These are phyloP conservation scores for Wickerhamiella nectarea DNA, from an alignment of 805 yeast genomes.

Conservation along the genomic window DNA sequence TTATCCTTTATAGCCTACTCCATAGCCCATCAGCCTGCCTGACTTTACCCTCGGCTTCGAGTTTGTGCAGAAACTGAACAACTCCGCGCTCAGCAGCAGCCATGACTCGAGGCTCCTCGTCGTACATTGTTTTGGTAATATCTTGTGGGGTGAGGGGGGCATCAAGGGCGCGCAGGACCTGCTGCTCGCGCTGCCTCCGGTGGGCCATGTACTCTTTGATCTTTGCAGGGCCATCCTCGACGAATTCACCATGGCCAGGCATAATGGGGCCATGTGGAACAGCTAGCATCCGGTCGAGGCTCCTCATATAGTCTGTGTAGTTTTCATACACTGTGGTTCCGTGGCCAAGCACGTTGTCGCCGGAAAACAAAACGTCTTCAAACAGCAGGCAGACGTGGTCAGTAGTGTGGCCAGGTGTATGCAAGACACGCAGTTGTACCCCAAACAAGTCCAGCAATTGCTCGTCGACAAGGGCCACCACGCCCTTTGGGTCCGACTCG, in stretches of 20 bases:
- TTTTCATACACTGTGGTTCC: slow-evolving; percentile 28
- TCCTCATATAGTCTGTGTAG: slow-evolving; percentile 21
- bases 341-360: slow-evolving; percentile 29
- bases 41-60: slow-evolving; percentile 17
- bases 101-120: slow-evolving; percentile 19
- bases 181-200: slow-evolving; percentile 25
- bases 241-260: slow-evolving; percentile 29
- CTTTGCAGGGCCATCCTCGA: slow-evolving; percentile 23
- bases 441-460: slow-evolving; percentile 21
- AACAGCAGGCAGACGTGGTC: slow-evolving; percentile 28
- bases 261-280: slow-evolving; percentile 18
- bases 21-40: slow-evolving; percentile 10
- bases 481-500: neutral
- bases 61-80: slow-evolving; percentile 22
- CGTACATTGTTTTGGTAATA: slow-evolving; percentile 21
- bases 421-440: slow-evolving; percentile 21
- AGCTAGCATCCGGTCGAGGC: slow-evolving; percentile 21
- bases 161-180: slow-evolving; percentile 19
- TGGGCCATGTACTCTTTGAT: slow-evolving; percentile 26
- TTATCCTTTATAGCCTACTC: neutral
- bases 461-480: slow-evolving; percentile 16
- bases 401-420: slow-evolving; percentile 29
- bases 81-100: slow-evolving; percentile 26
- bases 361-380: slow-evolving; percentile 25
- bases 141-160: slow-evolving; percentile 13